Evolutionary conservation across 768 basidiomycete species (phyloP).

Genomic region (Termitomyces sp.): DNA sequence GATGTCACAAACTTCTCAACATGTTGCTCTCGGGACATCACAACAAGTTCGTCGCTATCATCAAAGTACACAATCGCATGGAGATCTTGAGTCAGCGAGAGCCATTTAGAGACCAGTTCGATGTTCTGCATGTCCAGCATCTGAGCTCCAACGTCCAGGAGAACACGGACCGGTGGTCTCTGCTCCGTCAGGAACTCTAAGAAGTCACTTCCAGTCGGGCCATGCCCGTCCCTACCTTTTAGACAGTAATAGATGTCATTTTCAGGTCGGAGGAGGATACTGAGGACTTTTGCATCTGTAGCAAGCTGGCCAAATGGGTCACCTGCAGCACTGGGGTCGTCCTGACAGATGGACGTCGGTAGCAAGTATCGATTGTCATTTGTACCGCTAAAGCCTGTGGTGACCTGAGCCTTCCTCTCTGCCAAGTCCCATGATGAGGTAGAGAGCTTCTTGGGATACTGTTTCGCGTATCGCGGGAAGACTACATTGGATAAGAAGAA

Average conservation of each 20-base stretch:
- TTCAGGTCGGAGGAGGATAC: background rate
- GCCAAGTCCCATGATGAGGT: background rate
- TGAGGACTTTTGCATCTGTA: background rate
- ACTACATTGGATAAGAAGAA: background rate
- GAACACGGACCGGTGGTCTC: constrained; percentile 32
- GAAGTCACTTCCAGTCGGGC: constrained; percentile 18
- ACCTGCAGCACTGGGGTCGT: background rate
- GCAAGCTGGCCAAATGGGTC: background rate
- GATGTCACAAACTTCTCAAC: constrained; percentile 33
- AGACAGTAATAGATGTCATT: constrained; percentile 20
- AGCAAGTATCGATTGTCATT: background rate
- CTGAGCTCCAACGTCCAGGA: constrained; percentile 55
- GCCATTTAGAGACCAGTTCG: constrained; percentile 35
- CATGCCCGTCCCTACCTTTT: constrained; percentile 13
- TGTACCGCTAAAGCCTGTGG: background rate
- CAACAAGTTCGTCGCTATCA: constrained; percentile 26
- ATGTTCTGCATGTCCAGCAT: constrained; percentile 44
- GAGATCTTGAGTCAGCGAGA: constrained; percentile 20
- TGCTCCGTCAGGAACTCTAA: constrained; percentile 25
- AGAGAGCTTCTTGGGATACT: background rate
- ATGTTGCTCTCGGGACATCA: constrained; percentile 28
- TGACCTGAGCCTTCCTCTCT: background rate
- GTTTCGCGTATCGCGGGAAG: background rate
- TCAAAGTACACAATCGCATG: constrained; percentile 40
- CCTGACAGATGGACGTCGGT: background rate